A percentile compares a stretch with the other conserved stretches of the same genome.
These are phyloP conservation scores for Geranium rotundifolium DNA, from an alignment of 345 rosid species.

Conservation along the genomic window DNA sequence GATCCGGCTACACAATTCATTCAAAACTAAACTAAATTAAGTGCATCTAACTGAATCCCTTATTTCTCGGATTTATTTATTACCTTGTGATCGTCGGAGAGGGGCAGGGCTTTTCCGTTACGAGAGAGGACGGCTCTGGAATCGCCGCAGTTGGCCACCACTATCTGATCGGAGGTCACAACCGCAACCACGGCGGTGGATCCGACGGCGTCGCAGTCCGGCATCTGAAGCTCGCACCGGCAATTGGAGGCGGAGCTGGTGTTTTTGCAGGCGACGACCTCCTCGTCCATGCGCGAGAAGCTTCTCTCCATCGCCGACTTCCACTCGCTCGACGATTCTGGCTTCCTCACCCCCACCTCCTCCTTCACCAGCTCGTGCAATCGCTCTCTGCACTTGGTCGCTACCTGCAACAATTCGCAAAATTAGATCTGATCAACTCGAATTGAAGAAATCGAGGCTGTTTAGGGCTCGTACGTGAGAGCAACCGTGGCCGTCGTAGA, in stretches of 20 bases:
- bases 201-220: constrained; percentile 49
- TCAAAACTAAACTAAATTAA: too few relatives aligned
- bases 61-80: too few relatives aligned
- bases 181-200: constrained; percentile 1
- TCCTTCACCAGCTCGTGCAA: constrained; percentile 55
- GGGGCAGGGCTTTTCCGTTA: too few relatives aligned
- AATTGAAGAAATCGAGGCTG: too few relatives aligned
- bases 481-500: constrained; percentile 20
- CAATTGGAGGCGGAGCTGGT: constrained; percentile 23
- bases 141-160: too few relatives aligned
- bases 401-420: constrained; percentile 29
- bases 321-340: constrained; percentile 27
- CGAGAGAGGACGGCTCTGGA: too few relatives aligned
- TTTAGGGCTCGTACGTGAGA: constrained; percentile 38
- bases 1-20: constrained; percentile 22
- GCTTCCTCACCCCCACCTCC: constrained; percentile 17
- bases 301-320: constrained; percentile 45
- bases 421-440: not conserved
- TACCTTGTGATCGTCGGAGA: too few relatives aligned
- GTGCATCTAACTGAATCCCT: too few relatives aligned
- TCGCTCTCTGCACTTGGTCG: constrained; percentile 46
- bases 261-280: constrained; percentile 22
- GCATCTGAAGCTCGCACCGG: constrained; percentile 57
- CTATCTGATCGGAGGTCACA: too few relatives aligned
- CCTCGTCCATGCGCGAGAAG: constrained; percentile 55